phyloP scores from a whole-genome alignment of 768 basidiomycete species.

The Pilatotrama ljubarskyi region DNA sequence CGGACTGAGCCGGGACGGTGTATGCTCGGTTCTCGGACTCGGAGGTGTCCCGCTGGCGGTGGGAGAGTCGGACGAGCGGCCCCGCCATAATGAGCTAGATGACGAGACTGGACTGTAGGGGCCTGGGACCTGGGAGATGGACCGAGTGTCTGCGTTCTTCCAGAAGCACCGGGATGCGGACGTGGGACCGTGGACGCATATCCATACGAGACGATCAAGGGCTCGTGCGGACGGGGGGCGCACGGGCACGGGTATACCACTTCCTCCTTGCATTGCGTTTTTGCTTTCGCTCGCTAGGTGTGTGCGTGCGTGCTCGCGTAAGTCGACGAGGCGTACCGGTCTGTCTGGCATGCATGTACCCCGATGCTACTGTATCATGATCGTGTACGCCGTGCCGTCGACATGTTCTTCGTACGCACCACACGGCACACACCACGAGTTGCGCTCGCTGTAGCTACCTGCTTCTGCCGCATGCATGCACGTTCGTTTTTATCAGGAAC shows the following conservation, averaged over 20 bases:
- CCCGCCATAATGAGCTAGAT: neutral
- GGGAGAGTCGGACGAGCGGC: neutral
- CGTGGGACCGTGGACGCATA: conserved; percentile 6
- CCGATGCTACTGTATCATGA: neutral
- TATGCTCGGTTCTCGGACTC: neutral
- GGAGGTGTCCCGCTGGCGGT: neutral
- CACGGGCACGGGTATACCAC: conserved; percentile 10
- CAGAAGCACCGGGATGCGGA: neutral
- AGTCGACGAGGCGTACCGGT: neutral
- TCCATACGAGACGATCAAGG: conserved; percentile 1
- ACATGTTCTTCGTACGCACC: neutral
- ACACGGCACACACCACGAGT: too few species aligned
- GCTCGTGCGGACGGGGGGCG: conserved; percentile 14
- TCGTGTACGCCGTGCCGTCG: neutral
- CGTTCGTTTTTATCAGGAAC: neutral
- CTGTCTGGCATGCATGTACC: too few species aligned
- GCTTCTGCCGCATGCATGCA: neutral
- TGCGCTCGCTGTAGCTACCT: neutral
- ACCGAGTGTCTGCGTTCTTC: too few species aligned
- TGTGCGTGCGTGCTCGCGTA: too few species aligned
- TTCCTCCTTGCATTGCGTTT: conserved; percentile 13
- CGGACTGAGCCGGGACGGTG: neutral
- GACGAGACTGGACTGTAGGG: too few species aligned
- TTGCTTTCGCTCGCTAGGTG: conserved; percentile 2
- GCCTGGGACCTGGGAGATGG: too few species aligned